Conservation (phyloP, 2,329 filamentous ascomycete genomes). For the Magnaporthiopsis poae region DNA sequence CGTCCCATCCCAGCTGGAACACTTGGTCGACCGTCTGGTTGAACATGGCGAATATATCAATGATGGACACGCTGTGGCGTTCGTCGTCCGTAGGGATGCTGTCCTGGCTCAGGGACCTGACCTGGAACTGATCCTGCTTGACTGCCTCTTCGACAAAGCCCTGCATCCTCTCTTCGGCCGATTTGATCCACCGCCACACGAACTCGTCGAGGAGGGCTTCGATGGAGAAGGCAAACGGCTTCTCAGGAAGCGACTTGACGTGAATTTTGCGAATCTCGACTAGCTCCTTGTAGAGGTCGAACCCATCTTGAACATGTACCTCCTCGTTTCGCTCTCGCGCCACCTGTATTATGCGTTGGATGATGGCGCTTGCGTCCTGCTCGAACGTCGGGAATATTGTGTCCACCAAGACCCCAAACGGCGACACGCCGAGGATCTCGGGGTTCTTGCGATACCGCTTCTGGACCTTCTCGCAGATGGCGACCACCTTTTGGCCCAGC, state of each 20-base stretch:
- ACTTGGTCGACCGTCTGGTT: conserved; percentile 85
- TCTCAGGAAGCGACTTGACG: conserved; percentile 58
- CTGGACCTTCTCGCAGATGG: conserved; percentile 76
- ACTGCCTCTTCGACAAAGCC: conserved; percentile 83
- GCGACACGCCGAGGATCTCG: conserved; percentile 67
- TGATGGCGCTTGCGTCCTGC: conserved; percentile 75
- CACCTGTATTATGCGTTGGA: conserved; percentile 67
- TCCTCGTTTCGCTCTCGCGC: conserved; percentile 61
- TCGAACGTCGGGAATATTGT: conserved; percentile 85
- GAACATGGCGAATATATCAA: conserved; percentile 89
- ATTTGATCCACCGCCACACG: conserved; percentile 88
- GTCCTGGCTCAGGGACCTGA: conserved; percentile 55
- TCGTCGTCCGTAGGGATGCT: conserved; percentile 65
- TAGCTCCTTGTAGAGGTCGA: conserved; percentile 83
- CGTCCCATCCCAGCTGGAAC: conserved; percentile 78
- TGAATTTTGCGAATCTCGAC: conserved; percentile 78
- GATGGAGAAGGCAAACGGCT: conserved; percentile 76
- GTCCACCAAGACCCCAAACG: conserved; percentile 61
- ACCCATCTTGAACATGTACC: conserved; percentile 81
- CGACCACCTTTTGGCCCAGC: conserved; percentile 75
- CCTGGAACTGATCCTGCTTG: conserved; percentile 77
- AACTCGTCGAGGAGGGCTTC: conserved; percentile 81
- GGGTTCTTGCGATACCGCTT: conserved; percentile 86
- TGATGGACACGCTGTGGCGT: conserved; percentile 82
- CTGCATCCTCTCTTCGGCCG: conserved; percentile 68